These are phyloP conservation scores for Boletus semigastroideus DNA, from an alignment of 1,284 basidiomycete genomes.

Conservation along the genomic window DNA sequence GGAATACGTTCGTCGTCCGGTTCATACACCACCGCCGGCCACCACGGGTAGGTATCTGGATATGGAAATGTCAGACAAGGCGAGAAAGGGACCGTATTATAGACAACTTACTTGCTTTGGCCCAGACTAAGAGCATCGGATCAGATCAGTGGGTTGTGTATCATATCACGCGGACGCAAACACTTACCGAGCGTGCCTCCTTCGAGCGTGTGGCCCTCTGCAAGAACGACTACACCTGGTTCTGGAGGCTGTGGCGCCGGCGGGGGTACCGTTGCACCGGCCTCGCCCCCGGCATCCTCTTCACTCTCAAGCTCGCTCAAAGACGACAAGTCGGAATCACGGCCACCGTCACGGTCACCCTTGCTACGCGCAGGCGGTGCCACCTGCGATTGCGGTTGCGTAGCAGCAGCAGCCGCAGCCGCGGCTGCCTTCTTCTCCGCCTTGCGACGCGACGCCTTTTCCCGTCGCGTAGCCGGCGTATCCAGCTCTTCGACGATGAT, in stretches of 20 bases:
- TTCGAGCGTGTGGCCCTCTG: constrained; percentile 38
- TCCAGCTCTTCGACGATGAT: constrained; percentile 69
- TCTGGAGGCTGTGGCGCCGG: constrained; percentile 11
- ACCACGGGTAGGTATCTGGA: constrained; percentile 66
- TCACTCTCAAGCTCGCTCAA: constrained; percentile 32
- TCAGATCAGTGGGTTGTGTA: constrained; percentile 1
- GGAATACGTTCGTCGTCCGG: constrained; percentile 54
- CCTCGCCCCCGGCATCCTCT: constrained; percentile 16
- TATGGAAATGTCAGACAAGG: constrained; percentile 3
- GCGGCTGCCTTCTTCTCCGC: constrained; percentile 38
- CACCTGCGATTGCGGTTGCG: constrained; percentile 5
- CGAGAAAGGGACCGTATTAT: background rate
- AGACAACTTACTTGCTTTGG: constrained; percentile 46
- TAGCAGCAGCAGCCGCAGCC: constrained; percentile 15
- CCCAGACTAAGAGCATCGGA: constrained; percentile 51
- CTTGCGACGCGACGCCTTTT: constrained; percentile 50
- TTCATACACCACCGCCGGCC: constrained; percentile 61
- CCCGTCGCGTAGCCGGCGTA: constrained; percentile 60
- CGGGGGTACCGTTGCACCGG: background rate
- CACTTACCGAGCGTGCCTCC: constrained; percentile 53
- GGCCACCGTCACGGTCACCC: constrained; percentile 15
- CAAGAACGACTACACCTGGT: constrained; percentile 28
- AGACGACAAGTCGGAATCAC: constrained; percentile 30
- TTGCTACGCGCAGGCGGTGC: constrained; percentile 4
- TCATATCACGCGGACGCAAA: constrained; percentile 7